Conservation (phyloP, 2,329 filamentous ascomycete genomes). For the Penicillium thymicola region DNA sequence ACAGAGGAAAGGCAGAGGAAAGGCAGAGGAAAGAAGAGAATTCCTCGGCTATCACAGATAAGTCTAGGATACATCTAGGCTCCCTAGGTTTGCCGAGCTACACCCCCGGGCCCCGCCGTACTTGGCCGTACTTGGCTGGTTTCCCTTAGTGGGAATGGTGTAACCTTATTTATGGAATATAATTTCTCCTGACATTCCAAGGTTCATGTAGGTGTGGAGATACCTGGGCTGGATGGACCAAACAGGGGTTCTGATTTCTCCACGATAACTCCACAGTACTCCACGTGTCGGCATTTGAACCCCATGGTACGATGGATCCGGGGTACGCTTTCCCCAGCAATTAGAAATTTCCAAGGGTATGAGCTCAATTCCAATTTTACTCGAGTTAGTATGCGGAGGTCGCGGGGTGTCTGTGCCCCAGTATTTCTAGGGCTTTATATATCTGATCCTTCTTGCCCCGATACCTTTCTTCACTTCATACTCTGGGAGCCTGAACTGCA, state of each 20-base stretch:
- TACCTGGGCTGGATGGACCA: neutral
- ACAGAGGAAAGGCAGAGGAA: too few species aligned
- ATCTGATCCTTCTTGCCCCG: neutral
- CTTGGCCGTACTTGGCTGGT: neutral
- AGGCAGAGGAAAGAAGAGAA: too few species aligned
- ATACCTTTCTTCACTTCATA: neutral
- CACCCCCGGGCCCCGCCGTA: neutral
- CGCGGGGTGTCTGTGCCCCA: neutral
- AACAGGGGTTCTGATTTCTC: neutral
- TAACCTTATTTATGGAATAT: neutral
- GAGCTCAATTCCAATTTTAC: neutral
- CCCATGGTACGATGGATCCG: neutral
- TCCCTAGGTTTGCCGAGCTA: neutral
- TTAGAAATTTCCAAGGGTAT: neutral
- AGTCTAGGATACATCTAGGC: neutral
- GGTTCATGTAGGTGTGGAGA: neutral
- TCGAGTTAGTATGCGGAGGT: too few species aligned
- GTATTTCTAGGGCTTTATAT: neutral
- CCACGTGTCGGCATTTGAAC: neutral
- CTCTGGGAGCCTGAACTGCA: neutral
- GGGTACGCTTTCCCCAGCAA: neutral
- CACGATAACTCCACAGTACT: too few species aligned
- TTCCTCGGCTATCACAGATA: neutral
- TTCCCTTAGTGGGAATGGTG: neutral
- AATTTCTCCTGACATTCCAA: neutral